phyloP scores from a whole-genome alignment of 1,139 yeast species.

The Kodamaea arcana region DNA sequence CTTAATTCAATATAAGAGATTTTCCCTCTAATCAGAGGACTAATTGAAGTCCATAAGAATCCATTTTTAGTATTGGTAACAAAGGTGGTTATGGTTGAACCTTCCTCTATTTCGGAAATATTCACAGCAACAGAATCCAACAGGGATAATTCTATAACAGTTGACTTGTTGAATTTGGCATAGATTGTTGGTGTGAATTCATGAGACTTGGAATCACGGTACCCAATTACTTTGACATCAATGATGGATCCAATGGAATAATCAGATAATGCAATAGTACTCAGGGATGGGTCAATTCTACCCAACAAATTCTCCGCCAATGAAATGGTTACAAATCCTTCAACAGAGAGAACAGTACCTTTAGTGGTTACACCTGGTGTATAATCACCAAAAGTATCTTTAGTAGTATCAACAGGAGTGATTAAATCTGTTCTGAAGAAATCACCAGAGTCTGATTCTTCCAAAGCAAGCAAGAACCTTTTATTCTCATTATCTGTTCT shows the following conservation, averaged over 20 bases:
- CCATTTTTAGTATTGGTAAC: constrained; percentile 53
- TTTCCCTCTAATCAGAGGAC: constrained; percentile 67
- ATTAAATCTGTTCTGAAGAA: constrained; percentile 19
- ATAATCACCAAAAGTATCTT: constrained; percentile 48
- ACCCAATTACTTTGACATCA: constrained; percentile 70
- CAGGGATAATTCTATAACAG: constrained; percentile 64
- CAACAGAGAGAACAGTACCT: constrained; percentile 59
- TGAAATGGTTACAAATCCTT: constrained; percentile 72
- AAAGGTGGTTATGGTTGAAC: constrained; percentile 44
- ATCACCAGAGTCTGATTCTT: constrained; percentile 24
- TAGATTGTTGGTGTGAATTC: constrained; percentile 68
- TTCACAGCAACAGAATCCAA: constrained; percentile 33
- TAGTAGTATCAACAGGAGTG: constrained; percentile 60
- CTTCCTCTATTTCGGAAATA: constrained; percentile 38
- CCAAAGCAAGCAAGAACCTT: constrained; percentile 65
- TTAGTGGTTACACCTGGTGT: constrained; percentile 58
- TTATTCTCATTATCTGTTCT: constrained; percentile 63
- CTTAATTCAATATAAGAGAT: constrained; percentile 64
- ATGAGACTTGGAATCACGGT: constrained; percentile 69
- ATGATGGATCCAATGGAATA: constrained; percentile 45
- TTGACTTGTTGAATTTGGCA: constrained; percentile 47
- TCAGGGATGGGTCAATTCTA: constrained; percentile 71
- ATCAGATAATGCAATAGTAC: constrained; percentile 38
- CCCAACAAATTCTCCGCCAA: constrained; percentile 81
- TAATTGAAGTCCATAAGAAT: constrained; percentile 62